Evolutionary conservation across 2,329 filamentous ascomycete genomes (phyloP), one percentile per base, ranked within the genome.

Genomic region (Cladosporium sp.): DNA sequence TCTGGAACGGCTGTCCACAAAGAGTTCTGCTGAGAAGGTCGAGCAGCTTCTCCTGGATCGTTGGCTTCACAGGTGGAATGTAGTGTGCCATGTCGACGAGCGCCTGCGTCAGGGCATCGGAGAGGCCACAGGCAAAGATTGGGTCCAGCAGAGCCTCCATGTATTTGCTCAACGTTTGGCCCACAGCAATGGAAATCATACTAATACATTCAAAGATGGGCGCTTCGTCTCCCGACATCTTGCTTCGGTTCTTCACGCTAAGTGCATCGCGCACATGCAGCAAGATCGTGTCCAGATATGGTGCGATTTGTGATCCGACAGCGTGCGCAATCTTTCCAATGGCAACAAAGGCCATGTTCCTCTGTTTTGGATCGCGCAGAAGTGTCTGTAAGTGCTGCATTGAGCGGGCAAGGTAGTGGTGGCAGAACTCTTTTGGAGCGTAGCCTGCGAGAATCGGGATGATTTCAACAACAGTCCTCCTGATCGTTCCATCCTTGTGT

Each of bases 31-130:
- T 97, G 39, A 99, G 83, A 83, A 99, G 92, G 70, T 99, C 92
- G 12, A 99, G 82, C 22, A 99, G 79, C 66, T 94, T 88, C 69
- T 97, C 93, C 70, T 99, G 94, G 40, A 99, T 97, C 6, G 86
- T 92, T 2, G 89, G 84, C 71, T 96, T 94, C 59, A 97, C 91
- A 0, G 95, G 92, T 0, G 93, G 94, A 49, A 99, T 97, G 71
- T 99, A 97, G 71, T 97, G 96, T 28, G 94, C 94, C 90, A 99
- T 97, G 70, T 99, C 95, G 20, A 97, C 92, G 56, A 99, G 80
- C 2, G 95, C 95, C 72, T 97, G 92, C 0, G 93, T 97, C 22
- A 99, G 82, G 65, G 95, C 94, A 59, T 93, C 89, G 38, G 92
- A 97, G 55, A 99, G 81, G 51, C 96, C 94, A 71, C 94, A 99